Base-by-base conservation (phyloP, 257 asterid genomes). In the Mentha longifolia region DNA sequence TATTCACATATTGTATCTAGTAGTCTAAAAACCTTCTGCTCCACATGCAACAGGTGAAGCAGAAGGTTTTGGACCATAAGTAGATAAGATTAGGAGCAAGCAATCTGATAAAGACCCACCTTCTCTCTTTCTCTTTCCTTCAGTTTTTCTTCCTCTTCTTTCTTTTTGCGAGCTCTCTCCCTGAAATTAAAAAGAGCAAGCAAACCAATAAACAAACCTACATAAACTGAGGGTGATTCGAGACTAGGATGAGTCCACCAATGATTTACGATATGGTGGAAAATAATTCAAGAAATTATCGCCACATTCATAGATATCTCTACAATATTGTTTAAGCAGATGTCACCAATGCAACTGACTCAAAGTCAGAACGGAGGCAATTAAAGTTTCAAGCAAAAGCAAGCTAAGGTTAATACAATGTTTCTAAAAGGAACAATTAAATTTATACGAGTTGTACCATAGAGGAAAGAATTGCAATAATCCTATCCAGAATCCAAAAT, bases 101-200 rank as follows among this genome's bases (percentile, higher is more conserved):
- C 43, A 70, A 56, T 15, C 1, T 65, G 39, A 30, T 14, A 20
- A 43, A 74, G 31, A 71, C 59, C 72, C 61, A 28, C 98, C 96
- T 92, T 92, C 79, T 92, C 98, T 83, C 88, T 80, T 72, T 92
- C 97, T 81, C 87, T 85, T 78, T 92, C 98, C 84, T 41, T 90
- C 80, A 73, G 91, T 63, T 85, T 92, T 73, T 92, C 98, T 84
- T 90, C 98, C 88, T 90, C 98, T 83, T 92, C 97, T 80, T 92
- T 92, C 94, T 92, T 92, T 80, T 86, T 89, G 63, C 92, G 96
- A 72, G 98, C 97, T 70, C 94, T 82, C 79, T 89, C 98, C 89
- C 96, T 92, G 76, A 20, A 58, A 83, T 59, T 41, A 68, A 68
- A 63, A 54, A 55, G 46, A n/a, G 17, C 28, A 47, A 55, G 71